phyloP scores from a whole-genome alignment of 345 rosid species.

The Aquilaria malaccensis region DNA sequence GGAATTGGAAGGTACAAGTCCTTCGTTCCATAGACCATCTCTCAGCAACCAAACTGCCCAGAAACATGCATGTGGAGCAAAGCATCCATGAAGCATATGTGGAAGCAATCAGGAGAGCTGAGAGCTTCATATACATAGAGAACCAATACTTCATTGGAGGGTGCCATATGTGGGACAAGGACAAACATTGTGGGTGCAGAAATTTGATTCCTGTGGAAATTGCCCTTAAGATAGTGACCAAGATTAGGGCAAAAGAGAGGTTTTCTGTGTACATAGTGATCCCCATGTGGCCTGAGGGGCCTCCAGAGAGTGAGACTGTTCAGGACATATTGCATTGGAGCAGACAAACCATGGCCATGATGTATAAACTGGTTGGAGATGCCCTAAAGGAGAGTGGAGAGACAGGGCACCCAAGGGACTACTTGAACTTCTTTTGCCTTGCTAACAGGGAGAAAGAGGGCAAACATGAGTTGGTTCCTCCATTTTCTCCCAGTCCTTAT shows the following conservation, averaged over 20 bases:
- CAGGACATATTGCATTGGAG: slow-evolving; percentile 94
- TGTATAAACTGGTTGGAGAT: slow-evolving; percentile 66
- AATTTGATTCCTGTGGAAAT: slow-evolving; percentile 84
- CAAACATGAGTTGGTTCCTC: slow-evolving; percentile 45
- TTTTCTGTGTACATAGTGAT: slow-evolving; percentile 74
- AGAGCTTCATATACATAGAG: slow-evolving; percentile 81
- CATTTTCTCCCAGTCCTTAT: slow-evolving; percentile 40
- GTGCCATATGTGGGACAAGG: slow-evolving; percentile 65
- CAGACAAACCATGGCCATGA: slow-evolving; percentile 74
- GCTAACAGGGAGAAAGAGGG: slow-evolving; percentile 72
- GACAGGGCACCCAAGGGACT: slow-evolving; percentile 61
- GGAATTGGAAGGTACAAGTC: slow-evolving; percentile 77
- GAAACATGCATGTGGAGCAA: slow-evolving; percentile 40
- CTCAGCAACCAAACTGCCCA: slow-evolving; percentile 44
- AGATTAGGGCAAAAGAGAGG: slow-evolving; percentile 54
- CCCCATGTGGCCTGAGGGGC: slow-evolving; percentile 98
- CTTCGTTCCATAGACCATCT: slow-evolving; percentile 67
- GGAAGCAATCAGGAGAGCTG: slow-evolving; percentile 63
- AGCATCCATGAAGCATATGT: slow-evolving; percentile 82
- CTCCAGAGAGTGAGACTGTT: slow-evolving; percentile 70
- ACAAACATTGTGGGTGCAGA: slow-evolving; percentile 53
- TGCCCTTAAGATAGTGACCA: slow-evolving; percentile 57
- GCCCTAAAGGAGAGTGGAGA: slow-evolving; percentile 48
- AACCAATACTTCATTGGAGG: slow-evolving; percentile 90
- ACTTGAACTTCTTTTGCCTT: slow-evolving; percentile 83